Evolutionary conservation across 1,284 basidiomycete species (phyloP).

Genomic region (Irpex lacteus): DNA sequence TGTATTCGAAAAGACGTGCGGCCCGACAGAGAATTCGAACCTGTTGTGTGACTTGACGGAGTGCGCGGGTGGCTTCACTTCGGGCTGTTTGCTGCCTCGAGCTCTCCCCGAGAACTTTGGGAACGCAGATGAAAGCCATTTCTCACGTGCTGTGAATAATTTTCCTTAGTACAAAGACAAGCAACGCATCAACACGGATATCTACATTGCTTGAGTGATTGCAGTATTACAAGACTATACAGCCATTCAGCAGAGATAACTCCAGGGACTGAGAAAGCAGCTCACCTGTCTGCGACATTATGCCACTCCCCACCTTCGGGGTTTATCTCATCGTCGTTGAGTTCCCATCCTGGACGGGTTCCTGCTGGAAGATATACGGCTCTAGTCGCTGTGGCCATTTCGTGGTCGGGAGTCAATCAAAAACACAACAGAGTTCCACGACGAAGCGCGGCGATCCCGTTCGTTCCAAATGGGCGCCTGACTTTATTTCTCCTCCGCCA

Average conservation of each 20-base stretch:
- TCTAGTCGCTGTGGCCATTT: slow-evolving; percentile 11
- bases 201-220: slow-evolving; percentile 70
- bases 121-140: slow-evolving; percentile 64
- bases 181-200: slow-evolving; percentile 2
- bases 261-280: not conserved
- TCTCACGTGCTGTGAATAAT: slow-evolving; percentile 52
- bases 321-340: slow-evolving; percentile 31
- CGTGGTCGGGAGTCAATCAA: slow-evolving; percentile 10
- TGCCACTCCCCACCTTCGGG: slow-evolving; percentile 37
- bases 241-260: not conserved
- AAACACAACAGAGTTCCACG: not conserved
- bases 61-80: slow-evolving; percentile 57
- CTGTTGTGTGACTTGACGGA: slow-evolving; percentile 59
- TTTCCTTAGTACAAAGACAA: slow-evolving; percentile 1
- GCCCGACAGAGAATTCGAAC: slow-evolving; percentile 69
- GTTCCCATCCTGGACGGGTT: slow-evolving; percentile 56
- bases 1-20: slow-evolving; percentile 64
- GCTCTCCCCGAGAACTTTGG: slow-evolving; percentile 67
- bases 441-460: not conserved
- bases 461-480: not conserved
- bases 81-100: slow-evolving; percentile 48
- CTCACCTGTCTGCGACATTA: slow-evolving; percentile 54
- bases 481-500: not conserved
- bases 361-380: slow-evolving; percentile 51
- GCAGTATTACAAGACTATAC: slow-evolving; percentile 46